A percentile compares a stretch with the other conserved stretches of the same genome.
Conservation (phyloP, 345 rosid genomes). For the Murraya paniculata region DNA sequence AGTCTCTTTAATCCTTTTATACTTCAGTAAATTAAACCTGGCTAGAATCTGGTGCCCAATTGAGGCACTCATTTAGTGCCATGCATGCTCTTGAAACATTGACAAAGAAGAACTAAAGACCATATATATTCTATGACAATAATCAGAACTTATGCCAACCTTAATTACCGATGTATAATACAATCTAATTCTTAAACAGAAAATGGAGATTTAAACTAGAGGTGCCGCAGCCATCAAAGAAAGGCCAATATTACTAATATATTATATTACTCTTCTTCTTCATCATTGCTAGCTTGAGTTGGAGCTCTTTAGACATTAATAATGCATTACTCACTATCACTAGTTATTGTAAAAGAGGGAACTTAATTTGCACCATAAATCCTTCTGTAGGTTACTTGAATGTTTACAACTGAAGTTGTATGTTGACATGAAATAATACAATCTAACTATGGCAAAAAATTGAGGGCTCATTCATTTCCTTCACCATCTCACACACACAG, state of each 20-base stretch:
- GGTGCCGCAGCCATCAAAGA: not conserved
- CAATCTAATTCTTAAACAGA: not conserved
- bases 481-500: not conserved
- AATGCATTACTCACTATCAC: not conserved
- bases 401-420: not conserved
- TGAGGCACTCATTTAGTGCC: not conserved
- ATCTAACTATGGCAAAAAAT: constrained; percentile 2
- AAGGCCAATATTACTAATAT: not conserved
- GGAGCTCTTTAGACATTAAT: not conserved
- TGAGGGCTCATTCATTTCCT: constrained; percentile 1
- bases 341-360: too few relatives aligned
- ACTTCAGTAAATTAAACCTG: not conserved
- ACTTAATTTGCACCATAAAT: not conserved
- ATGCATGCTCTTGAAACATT: not conserved
- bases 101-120: not conserved
- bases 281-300: not conserved
- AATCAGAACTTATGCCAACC: not conserved
- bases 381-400: not conserved
- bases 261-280: not conserved
- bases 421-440: not conserved
- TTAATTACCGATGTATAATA: not conserved
- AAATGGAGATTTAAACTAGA: not conserved
- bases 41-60: not conserved
- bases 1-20: not conserved
- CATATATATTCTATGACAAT: not conserved